phyloP scores from a whole-genome alignment of 306 rosid species.

The Casuarina equisetifolia region DNA sequence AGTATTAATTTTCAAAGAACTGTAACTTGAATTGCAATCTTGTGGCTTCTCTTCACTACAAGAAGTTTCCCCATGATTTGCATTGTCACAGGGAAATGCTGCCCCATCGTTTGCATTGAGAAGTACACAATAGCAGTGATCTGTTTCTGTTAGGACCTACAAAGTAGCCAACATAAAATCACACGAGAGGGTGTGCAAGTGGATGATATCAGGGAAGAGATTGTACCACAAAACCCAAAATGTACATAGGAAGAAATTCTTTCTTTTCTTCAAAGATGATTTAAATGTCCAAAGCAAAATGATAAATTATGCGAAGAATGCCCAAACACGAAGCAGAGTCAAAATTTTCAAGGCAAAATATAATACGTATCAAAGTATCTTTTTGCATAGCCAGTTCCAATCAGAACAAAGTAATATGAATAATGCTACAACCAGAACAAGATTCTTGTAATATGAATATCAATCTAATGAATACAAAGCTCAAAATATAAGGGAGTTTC shows the following conservation, averaged over 20 bases:
- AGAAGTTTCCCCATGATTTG: slow-evolving; percentile 92
- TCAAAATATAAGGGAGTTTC: no score
- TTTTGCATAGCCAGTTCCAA: no score
- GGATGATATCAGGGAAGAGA: neutral
- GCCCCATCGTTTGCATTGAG: slow-evolving; percentile 97
- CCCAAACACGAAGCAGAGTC: neutral
- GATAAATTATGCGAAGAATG: neutral
- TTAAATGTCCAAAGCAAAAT: neutral
- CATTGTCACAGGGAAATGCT: slow-evolving; percentile 81
- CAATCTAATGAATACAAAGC: no score
- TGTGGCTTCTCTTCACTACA: slow-evolving; percentile 47
- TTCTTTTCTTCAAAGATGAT: slow-evolving; percentile 16
- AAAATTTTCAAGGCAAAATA: neutral
- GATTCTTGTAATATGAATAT: no score
- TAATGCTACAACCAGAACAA: no score
- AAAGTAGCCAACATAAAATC: slow-evolving; percentile 28
- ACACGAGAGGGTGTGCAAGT: slow-evolving; percentile 11
- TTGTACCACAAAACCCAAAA: neutral
- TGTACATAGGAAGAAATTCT: slow-evolving; percentile 8
- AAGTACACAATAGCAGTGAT: slow-evolving; percentile 94
- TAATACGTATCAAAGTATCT: neutral
- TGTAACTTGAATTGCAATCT: slow-evolving; percentile 50
- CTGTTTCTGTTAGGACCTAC: slow-evolving; percentile 90
- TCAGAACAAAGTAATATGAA: no score
- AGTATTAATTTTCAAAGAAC: slow-evolving; percentile 36